These are phyloP conservation scores for Solanum sitiens DNA, from an alignment of 257 asterid genomes.

Conservation along the genomic window DNA sequence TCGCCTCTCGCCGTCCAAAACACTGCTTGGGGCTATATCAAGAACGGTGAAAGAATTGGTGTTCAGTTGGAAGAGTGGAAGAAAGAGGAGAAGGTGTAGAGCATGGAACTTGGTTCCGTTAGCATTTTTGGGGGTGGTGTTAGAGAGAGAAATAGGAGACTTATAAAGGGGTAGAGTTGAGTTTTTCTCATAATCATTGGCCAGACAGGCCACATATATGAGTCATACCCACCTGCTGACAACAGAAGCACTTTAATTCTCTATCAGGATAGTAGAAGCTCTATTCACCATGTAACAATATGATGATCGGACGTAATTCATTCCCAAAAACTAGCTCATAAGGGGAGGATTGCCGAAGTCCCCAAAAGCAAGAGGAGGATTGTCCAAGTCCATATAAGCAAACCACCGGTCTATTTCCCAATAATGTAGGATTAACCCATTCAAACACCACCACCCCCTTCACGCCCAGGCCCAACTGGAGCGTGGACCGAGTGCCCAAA, in stretches of 20 bases:
- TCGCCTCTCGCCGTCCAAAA: no score
- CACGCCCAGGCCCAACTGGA: not conserved
- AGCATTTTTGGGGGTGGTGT: not conserved
- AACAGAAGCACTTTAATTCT: not conserved
- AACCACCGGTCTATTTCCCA: not conserved
- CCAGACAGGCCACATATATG: not conserved
- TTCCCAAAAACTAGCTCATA: not conserved
- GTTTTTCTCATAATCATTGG: not conserved
- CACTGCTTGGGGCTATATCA: not conserved
- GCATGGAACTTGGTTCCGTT: not conserved
- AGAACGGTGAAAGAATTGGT: not conserved
- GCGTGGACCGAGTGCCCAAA: not conserved
- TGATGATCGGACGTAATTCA: fast-evolving
- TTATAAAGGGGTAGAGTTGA: not conserved
- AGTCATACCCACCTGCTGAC: not conserved
- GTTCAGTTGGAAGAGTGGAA: not conserved
- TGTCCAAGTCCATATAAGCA: not conserved
- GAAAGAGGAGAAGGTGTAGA: not conserved
- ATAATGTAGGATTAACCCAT: not conserved
- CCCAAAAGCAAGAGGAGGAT: not conserved
- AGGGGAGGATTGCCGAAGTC: not conserved
- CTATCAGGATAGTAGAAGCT: not conserved
- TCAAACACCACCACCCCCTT: not conserved
- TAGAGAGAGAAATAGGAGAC: not conserved
- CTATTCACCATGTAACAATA: not conserved